Evolutionary conservation across 1,284 basidiomycete genomes (phyloP).

Genomic region (Cryptococcus wingfieldii): DNA sequence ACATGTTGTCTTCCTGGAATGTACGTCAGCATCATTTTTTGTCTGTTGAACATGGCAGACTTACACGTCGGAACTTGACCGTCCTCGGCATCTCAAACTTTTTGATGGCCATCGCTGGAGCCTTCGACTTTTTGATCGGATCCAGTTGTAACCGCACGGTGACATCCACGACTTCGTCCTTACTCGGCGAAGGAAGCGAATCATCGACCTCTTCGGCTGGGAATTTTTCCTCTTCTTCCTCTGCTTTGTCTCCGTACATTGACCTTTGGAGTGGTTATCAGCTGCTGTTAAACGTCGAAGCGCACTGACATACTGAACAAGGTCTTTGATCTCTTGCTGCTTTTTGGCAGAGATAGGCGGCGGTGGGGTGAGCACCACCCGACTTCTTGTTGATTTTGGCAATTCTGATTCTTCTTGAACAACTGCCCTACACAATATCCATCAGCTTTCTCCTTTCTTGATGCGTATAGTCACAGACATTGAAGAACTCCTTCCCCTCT

Average conservation of each 20-base stretch:
- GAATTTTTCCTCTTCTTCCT: background rate
- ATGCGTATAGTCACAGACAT: background rate
- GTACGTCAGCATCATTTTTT: background rate
- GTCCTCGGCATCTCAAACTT: slow-evolving; percentile 25
- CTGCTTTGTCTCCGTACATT: background rate
- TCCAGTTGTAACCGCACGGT: slow-evolving; percentile 33
- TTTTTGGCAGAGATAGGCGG: slow-evolving; percentile 21
- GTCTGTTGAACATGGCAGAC: slow-evolving; percentile 1
- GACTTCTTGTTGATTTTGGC: background rate
- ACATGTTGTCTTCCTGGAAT: slow-evolving; percentile 22
- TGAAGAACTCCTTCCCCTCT: slow-evolving; percentile 7
- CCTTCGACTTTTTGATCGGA: slow-evolving; percentile 14
- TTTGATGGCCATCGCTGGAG: slow-evolving; percentile 23
- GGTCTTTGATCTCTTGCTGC: background rate
- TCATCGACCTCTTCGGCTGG: background rate
- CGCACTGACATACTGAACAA: slow-evolving; percentile 12
- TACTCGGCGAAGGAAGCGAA: background rate
- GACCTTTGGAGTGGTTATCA: background rate
- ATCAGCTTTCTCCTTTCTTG: background rate
- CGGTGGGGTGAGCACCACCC: slow-evolving; percentile 30
- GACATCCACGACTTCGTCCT: slow-evolving; percentile 12
- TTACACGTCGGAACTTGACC: slow-evolving; percentile 19
- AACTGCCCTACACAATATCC: background rate
- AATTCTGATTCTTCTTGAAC: slow-evolving; percentile 3
- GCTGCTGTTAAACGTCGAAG: too few relatives aligned